phyloP scores from a whole-genome alignment of 805 yeast species.

The Saturnispora kantuleensis region DNA sequence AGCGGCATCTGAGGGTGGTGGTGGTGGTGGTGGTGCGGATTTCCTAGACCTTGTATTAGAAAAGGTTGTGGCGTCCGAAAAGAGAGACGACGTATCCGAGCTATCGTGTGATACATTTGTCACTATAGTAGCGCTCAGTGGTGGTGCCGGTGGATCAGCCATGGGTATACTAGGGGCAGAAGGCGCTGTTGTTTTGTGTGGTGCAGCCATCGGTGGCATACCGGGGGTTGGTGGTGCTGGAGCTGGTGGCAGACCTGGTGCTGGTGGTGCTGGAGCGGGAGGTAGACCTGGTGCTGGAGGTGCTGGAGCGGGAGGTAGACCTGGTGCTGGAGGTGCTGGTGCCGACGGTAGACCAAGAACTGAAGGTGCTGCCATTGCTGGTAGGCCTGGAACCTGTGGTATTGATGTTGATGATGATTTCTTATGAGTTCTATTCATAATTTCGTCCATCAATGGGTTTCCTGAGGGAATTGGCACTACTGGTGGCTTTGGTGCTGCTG shows the following conservation, averaged over 20 bases:
- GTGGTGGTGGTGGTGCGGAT: slow-evolving; percentile 28
- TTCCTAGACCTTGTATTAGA: slow-evolving; percentile 9
- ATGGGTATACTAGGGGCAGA: slow-evolving; percentile 1
- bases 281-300: slow-evolving; percentile 13
- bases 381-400: slow-evolving; percentile 16
- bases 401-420: slow-evolving; percentile 17
- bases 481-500: slow-evolving; percentile 19
- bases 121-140: too few relatives aligned
- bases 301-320: slow-evolving; percentile 1
- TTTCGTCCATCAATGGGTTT: slow-evolving; percentile 9
- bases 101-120: neutral
- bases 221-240: slow-evolving; percentile 17
- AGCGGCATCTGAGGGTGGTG: slow-evolving; percentile 13
- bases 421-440: slow-evolving; percentile 6
- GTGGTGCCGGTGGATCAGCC: slow-evolving; percentile 1
- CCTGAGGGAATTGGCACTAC: slow-evolving; percentile 12
- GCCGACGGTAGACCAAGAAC: slow-evolving; percentile 12
- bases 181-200: slow-evolving; percentile 21
- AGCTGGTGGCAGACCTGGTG: slow-evolving; percentile 15
- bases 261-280: slow-evolving; percentile 9
- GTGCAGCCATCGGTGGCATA: slow-evolving; percentile 36
- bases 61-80: slow-evolving; percentile 4
- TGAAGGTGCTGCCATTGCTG: slow-evolving; percentile 11
- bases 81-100: slow-evolving; percentile 1
- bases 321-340: slow-evolving; percentile 6